Evolutionary conservation across 148 eudicot species (phyloP).

Genomic region (Talinum fruticosum): DNA sequence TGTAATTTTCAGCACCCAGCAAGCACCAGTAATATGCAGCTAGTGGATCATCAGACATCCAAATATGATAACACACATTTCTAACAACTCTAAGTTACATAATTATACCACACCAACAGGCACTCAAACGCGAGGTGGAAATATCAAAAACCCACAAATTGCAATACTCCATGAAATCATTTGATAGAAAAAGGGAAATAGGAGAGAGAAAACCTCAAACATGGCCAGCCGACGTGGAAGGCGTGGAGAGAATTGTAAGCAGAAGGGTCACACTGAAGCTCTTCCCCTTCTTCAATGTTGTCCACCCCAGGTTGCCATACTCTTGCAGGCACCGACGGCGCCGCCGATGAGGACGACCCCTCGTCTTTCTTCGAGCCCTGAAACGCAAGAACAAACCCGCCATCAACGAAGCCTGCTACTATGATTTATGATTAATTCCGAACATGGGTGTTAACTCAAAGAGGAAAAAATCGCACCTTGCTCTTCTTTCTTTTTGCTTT

Average conservation of each 20-base stretch:
- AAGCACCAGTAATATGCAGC: not conserved
- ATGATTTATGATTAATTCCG: not conserved
- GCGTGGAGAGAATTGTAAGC: conserved; percentile 93
- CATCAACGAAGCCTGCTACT: not conserved
- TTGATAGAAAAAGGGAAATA: not conserved
- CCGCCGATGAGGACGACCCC: conserved; percentile 35
- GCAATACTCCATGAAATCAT: not conserved
- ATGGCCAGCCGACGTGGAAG: conserved; percentile 93
- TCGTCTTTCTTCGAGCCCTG: conserved; percentile 58
- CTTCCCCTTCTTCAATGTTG: conserved; percentile 76
- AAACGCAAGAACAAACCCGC: not conserved
- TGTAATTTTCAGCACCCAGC: conserved; percentile 7
- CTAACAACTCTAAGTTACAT: not conserved
- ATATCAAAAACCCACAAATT: not conserved
- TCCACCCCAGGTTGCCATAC: conserved; percentile 97
- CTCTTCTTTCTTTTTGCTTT: conserved; percentile 62
- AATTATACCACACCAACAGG: not conserved
- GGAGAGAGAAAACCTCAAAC: conserved; percentile 54
- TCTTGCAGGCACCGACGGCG: conserved; percentile 41
- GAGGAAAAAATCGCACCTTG: conserved; percentile 36
- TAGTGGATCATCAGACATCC: not conserved
- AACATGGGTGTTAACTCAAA: not conserved
- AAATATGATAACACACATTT: not conserved
- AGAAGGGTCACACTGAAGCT: conserved; percentile 83
- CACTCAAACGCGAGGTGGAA: not conserved